Percentiles rank a stretch among this genome's conserved stretches.
phyloP scores from a whole-genome alignment of 2,329 filamentous ascomycete genomes.

The Neurospora crassa region DNA sequence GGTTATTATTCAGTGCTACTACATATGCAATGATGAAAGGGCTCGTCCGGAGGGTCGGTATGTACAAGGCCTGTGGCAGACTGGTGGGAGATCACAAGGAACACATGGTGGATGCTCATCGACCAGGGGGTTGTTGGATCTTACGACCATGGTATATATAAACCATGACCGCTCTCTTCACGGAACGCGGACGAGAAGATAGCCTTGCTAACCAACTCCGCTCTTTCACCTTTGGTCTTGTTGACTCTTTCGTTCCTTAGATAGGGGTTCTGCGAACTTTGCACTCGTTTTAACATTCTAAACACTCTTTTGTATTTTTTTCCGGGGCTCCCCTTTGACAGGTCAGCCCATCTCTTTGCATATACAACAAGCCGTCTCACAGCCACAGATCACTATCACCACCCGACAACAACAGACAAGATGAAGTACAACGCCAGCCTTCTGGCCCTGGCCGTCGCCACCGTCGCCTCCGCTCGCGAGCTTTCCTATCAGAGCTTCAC shows the following conservation, averaged over 20 bases:
- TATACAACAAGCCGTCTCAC: neutral
- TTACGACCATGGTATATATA: conserved; percentile 1
- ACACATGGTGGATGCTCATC: neutral
- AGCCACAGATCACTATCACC: no score
- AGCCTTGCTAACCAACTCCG: conserved; percentile 5
- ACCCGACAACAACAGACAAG: conserved; percentile 6
- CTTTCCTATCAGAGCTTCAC: conserved; percentile 15
- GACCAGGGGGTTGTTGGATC: neutral
- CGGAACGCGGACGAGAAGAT: neutral
- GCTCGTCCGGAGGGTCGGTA: neutral
- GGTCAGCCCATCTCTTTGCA: conserved; percentile 14
- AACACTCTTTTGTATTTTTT: conserved; percentile 18
- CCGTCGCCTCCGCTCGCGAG: conserved; percentile 23
- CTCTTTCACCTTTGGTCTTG: conserved; percentile 15
- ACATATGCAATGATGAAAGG: neutral
- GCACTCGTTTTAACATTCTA: conserved; percentile 8
- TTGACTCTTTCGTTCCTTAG: conserved; percentile 16
- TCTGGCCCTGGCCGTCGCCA: conserved; percentile 19
- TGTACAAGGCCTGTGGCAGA: neutral
- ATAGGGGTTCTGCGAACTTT: conserved; percentile 23
- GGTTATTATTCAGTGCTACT: neutral
- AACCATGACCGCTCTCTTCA: neutral
- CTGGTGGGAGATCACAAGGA: neutral
- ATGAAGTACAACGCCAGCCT: conserved; percentile 26
- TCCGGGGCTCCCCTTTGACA: conserved; percentile 10